These are phyloP conservation scores for Entomortierella parvispora DNA, from an alignment of 192 early-diverging fungal species.

Conservation along the genomic window DNA sequence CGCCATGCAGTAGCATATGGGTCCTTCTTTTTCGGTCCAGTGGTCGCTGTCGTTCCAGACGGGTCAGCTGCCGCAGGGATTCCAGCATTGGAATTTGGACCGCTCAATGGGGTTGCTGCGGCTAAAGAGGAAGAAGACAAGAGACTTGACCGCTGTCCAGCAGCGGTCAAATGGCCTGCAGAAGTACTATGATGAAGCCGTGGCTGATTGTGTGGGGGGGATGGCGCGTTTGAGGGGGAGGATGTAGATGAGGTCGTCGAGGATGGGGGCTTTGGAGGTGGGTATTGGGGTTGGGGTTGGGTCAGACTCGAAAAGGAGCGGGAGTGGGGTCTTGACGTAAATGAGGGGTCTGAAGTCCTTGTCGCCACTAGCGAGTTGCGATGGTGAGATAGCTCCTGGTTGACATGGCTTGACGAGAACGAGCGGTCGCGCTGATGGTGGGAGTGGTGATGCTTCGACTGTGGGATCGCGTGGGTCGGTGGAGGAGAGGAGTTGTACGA, in stretches of 20 bases:
- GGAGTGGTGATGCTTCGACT: no score
- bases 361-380: conserved; percentile 8
- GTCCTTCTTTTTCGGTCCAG: conserved; percentile 34
- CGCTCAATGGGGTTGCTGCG: not conserved
- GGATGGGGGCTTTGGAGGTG: conserved; percentile 1
- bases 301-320: conserved; percentile 28
- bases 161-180: conserved; percentile 22
- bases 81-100: no score
- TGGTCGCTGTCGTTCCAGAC: not conserved
- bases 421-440: no score
- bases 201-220: conserved; percentile 2
- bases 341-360: conserved; percentile 36
- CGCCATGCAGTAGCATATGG: conserved; percentile 50
- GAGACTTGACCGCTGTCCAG: conserved; percentile 14
- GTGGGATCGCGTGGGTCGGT: no score
- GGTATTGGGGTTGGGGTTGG: conserved; percentile 27
- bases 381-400: not conserved
- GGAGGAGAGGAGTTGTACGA: no score
- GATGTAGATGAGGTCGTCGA: not conserved
- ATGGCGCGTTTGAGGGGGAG: not conserved
- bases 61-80: no score
- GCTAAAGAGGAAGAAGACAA: not conserved
- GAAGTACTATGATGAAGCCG: conserved; percentile 40
- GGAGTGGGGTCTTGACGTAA: conserved; percentile 23
- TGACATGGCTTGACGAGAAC: no score